These are phyloP conservation scores for Hericium coralloides DNA, from an alignment of 768 basidiomycete species.

Conservation along the genomic window DNA sequence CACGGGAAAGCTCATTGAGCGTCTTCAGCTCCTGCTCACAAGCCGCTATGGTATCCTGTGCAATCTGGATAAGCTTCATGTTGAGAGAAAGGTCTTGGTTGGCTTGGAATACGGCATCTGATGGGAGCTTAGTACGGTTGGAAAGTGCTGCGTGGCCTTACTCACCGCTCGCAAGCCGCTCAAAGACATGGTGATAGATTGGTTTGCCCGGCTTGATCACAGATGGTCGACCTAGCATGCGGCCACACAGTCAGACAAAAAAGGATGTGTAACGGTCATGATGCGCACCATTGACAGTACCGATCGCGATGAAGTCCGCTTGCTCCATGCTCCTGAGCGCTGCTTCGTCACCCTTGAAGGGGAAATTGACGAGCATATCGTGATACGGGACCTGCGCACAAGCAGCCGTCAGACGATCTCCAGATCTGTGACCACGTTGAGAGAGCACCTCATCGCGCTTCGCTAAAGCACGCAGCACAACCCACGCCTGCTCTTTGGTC, in stretches of 20 bases:
- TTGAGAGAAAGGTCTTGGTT: constrained; percentile 78
- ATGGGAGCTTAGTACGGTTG: constrained; percentile 6
- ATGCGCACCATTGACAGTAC: constrained; percentile 57
- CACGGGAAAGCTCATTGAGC: constrained; percentile 35
- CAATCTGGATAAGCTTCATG: constrained; percentile 45
- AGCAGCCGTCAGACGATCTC: too few relatives aligned
- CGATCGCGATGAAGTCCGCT: constrained; percentile 77
- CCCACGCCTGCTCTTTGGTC: constrained; percentile 86
- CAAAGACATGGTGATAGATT: constrained; percentile 78
- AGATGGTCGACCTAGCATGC: constrained; percentile 62
- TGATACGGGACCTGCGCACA: constrained; percentile 70
- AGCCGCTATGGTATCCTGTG: constrained; percentile 54
- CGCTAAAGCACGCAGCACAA: constrained; percentile 64
- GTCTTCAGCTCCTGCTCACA: constrained; percentile 71
- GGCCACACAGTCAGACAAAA: too few relatives aligned
- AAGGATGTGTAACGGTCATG: background rate
- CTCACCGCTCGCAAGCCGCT: constrained; percentile 69
- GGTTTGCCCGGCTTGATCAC: constrained; percentile 86
- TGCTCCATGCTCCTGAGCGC: constrained; percentile 81
- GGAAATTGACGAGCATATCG: constrained; percentile 70
- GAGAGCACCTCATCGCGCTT: constrained; percentile 44
- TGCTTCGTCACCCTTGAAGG: constrained; percentile 87
- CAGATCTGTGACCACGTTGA: background rate
- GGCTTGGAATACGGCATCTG: constrained; percentile 73
- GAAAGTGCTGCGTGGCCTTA: background rate